A percentile compares a stretch with the other conserved stretches of the same genome.
phyloP scores from a whole-genome alignment of 257 asterid species.

The Primulina huaijiensis region DNA sequence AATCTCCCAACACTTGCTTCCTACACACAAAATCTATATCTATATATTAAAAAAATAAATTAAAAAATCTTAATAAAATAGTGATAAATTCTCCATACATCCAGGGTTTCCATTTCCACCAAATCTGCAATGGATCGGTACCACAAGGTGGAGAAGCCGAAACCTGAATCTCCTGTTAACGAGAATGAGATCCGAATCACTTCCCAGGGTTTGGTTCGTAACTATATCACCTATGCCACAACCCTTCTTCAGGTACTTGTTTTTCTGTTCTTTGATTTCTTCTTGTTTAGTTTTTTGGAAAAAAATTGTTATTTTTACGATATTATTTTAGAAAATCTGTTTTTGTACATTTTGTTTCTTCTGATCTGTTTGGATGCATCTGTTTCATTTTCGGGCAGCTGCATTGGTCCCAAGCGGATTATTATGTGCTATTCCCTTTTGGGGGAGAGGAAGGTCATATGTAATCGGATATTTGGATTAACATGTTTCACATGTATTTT shows the following conservation, averaged over 20 bases:
- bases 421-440: neutral
- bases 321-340: no score
- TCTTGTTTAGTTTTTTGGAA: no score
- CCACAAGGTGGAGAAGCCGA: slow-evolving; percentile 82
- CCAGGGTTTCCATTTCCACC: slow-evolving; percentile 40
- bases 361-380: neutral
- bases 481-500: neutral
- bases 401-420: neutral
- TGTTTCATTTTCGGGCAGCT: neutral
- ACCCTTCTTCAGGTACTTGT: slow-evolving; percentile 70
- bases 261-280: neutral
- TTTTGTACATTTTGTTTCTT: neutral
- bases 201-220: slow-evolving; percentile 77
- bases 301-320: no score
- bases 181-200: slow-evolving; percentile 98
- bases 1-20: neutral
- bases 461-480: neutral
- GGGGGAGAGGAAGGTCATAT: neutral
- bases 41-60: no score
- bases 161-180: slow-evolving; percentile 68
- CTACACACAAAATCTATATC: no score
- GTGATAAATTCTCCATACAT: slow-evolving; percentile 13
- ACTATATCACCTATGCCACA: slow-evolving; percentile 81
- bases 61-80: neutral
- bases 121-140: slow-evolving; percentile 66